phyloP scores from a whole-genome alignment of 768 basidiomycete genomes.

The Podaxis rugospora region DNA sequence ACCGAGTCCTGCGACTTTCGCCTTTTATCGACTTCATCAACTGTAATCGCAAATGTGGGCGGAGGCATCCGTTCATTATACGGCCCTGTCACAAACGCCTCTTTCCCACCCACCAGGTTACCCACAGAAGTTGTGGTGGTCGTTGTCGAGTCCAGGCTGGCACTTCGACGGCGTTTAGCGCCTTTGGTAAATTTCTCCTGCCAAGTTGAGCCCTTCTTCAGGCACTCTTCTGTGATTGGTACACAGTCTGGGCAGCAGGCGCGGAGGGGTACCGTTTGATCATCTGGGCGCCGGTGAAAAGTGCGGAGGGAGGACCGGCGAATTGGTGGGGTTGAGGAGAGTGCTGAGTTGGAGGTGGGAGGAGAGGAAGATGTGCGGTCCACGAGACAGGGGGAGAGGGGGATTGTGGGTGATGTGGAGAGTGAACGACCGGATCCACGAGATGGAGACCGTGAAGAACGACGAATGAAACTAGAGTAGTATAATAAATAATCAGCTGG shows the following conservation, averaged over 20 bases:
- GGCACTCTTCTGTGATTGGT: conserved; percentile 50
- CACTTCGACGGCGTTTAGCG: conserved; percentile 53
- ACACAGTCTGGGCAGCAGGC: conserved; percentile 68
- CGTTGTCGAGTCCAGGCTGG: conserved; percentile 28
- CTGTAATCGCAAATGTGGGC: conserved; percentile 37
- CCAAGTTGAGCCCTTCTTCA: conserved; percentile 55
- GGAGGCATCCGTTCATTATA: conserved; percentile 1
- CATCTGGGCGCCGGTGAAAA: conserved; percentile 27
- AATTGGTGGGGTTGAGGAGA: conserved; percentile 10
- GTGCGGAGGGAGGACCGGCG: conserved; percentile 31
- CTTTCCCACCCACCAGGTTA: conserved; percentile 1
- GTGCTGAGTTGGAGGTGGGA: conserved; percentile 10
- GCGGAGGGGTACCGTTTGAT: conserved; percentile 62
- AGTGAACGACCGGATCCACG: conserved; percentile 28
- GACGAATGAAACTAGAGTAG: conserved; percentile 10
- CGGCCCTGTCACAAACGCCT: background rate
- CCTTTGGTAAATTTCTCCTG: conserved; percentile 59
- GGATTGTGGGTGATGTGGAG: conserved; percentile 24
- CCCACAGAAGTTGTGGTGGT: background rate
- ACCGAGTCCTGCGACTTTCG: conserved; percentile 38
- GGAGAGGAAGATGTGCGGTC: conserved; percentile 30
- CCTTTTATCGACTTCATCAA: conserved; percentile 64
- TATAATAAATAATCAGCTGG: conserved; percentile 1
- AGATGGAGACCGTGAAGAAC: background rate
- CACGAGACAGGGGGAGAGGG: conserved; percentile 52